These are phyloP conservation scores for Drechslerella dactyloides DNA, from an alignment of 2,329 filamentous ascomycete species.

Conservation along the genomic window DNA sequence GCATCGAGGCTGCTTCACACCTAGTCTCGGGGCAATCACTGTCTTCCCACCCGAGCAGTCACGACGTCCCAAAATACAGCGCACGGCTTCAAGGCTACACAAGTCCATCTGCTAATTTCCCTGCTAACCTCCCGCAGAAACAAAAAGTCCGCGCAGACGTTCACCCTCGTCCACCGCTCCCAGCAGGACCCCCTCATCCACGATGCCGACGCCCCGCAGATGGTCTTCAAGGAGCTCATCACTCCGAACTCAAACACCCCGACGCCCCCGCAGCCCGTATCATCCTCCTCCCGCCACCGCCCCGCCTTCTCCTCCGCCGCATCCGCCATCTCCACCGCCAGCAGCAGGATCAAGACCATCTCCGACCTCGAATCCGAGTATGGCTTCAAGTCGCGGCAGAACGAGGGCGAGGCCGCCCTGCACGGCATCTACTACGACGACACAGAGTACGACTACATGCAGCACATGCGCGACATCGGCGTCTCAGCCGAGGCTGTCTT, in stretches of 20 bases:
- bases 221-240: constrained; percentile 78
- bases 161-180: constrained; percentile 90
- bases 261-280: constrained; percentile 50
- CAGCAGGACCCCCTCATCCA: constrained; percentile 98
- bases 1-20: too few species aligned
- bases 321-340: constrained; percentile 62
- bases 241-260: constrained; percentile 58
- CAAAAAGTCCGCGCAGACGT: constrained; percentile 92
- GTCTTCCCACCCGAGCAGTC: too few species aligned
- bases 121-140: constrained; percentile 64
- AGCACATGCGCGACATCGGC: constrained; percentile 90
- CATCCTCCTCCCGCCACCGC: constrained; percentile 4
- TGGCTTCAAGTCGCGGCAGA: constrained; percentile 74
- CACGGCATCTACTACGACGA: constrained; percentile 96
- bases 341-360: constrained; percentile 68
- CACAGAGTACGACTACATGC: constrained; percentile 98
- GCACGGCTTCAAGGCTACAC: too few species aligned
- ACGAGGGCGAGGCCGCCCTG: constrained; percentile 94
- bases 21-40: too few species aligned
- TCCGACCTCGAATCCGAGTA: constrained; percentile 77
- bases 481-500: constrained; percentile 76
- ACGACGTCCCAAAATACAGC: too few species aligned
- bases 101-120: constrained; percentile 6
- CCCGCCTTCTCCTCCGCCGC: constrained; percentile 41
- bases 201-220: constrained; percentile 83